Conservation (phyloP, 352 stramenopile genomes). For the Phytopythium montanum region DNA sequence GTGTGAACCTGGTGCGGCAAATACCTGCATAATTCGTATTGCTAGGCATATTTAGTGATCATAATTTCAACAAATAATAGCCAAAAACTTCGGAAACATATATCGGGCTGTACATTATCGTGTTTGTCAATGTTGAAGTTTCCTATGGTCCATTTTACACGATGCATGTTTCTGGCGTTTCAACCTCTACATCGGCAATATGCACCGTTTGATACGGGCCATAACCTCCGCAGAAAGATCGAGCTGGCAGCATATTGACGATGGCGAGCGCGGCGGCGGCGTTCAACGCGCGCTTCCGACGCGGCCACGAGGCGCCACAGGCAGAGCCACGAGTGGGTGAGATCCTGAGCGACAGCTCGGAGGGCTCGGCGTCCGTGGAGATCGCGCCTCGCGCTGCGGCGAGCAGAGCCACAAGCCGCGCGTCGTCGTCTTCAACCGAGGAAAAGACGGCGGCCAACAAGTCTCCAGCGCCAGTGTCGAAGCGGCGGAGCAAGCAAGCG, state of each 20-base stretch:
- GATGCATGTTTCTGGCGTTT: not conserved
- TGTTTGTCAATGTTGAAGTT: not conserved
- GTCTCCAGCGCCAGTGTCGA: not conserved
- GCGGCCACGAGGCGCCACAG: conserved; percentile 8
- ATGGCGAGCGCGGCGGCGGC: conserved; percentile 13
- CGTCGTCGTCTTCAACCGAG: not conserved
- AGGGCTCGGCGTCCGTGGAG: conserved; percentile 30
- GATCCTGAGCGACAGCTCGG: conserved; percentile 63
- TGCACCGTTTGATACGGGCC: not conserved
- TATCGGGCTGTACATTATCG: not conserved
- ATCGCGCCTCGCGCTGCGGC: not conserved
- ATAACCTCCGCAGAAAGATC: not conserved
- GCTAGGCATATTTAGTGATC: not conserved
- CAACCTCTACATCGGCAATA: not conserved
- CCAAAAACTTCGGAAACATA: not conserved
- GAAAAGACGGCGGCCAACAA: conserved; percentile 6
- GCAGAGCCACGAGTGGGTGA: conserved; percentile 31
- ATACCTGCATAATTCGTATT: not conserved
- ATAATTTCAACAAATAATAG: not conserved
- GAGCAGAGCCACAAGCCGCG: not conserved
- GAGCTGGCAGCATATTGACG: not conserved
- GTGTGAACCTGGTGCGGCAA: not conserved
- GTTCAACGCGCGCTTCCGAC: conserved; percentile 33
- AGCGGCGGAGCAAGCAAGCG: conserved; percentile 8
- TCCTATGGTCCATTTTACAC: not conserved